phyloP scores from a whole-genome alignment of 371 early-diverging fungal genomes.

The Mucor saturninus region DNA sequence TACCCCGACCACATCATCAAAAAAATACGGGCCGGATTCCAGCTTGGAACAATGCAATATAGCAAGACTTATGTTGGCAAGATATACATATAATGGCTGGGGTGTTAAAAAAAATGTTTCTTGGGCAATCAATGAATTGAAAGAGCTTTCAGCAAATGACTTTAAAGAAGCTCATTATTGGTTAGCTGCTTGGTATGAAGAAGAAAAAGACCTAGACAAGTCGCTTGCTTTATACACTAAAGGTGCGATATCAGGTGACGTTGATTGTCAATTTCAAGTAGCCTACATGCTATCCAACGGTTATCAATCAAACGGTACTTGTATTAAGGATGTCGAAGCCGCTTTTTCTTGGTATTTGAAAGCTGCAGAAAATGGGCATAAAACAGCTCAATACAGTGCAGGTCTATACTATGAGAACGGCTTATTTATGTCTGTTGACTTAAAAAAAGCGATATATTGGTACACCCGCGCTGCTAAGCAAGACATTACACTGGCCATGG shows the following conservation, averaged over 20 bases:
- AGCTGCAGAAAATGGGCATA: conserved; percentile 54
- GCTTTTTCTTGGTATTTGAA: conserved; percentile 57
- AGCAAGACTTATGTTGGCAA: conserved; percentile 44
- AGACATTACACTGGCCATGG: conserved; percentile 43
- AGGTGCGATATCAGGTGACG: conserved; percentile 34
- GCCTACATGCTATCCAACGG: conserved; percentile 49
- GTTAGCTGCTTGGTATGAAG: conserved; percentile 45
- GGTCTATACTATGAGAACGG: conserved; percentile 56
- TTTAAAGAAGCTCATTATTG: conserved; percentile 38
- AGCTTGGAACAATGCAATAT: conserved; percentile 12
- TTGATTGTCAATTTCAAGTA: conserved; percentile 37
- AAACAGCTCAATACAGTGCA: conserved; percentile 43
- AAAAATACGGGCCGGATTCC: conserved; percentile 10
- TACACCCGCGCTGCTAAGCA: conserved; percentile 42
- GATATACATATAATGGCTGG: conserved; percentile 42
- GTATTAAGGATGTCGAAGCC: conserved; percentile 29
- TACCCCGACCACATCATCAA: neutral
- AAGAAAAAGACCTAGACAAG: conserved; percentile 18
- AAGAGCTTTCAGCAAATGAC: conserved; percentile 27
- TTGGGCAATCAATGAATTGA: conserved; percentile 38
- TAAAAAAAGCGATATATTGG: conserved; percentile 36
- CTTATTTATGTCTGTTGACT: conserved; percentile 30
- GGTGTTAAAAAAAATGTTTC: conserved; percentile 21
- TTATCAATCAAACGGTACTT: conserved; percentile 25
- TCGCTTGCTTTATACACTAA: conserved; percentile 37